Evolutionary conservation across 2,329 filamentous ascomycete genomes (phyloP).

Genomic region (Mycosphaerella arachidis): DNA sequence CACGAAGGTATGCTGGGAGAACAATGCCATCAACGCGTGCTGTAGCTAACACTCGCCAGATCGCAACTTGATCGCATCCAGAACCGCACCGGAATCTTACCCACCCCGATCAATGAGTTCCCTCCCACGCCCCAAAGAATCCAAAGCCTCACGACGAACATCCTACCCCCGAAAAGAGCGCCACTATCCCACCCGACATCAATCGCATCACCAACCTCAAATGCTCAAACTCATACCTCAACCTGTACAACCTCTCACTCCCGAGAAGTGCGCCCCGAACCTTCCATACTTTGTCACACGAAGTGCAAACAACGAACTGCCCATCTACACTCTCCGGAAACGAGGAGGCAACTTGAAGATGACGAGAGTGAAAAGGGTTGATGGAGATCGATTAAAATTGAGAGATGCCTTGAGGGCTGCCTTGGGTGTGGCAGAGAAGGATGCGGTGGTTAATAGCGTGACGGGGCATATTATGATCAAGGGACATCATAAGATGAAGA

Average conservation of each 20-base stretch:
- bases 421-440: slow-evolving; percentile 45
- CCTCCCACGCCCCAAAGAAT: slow-evolving; percentile 34
- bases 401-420: slow-evolving; percentile 58
- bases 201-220: slow-evolving; percentile 22
- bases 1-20: slow-evolving; percentile 23
- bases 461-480: slow-evolving; percentile 73
- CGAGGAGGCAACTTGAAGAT: slow-evolving; percentile 70
- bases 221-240: slow-evolving; percentile 23
- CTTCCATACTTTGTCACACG: slow-evolving; percentile 68
- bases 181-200: slow-evolving; percentile 31
- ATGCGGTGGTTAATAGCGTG: slow-evolving; percentile 55
- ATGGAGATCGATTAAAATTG: slow-evolving; percentile 65
- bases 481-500: slow-evolving; percentile 31
- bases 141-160: slow-evolving; percentile 33
- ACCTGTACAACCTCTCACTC: slow-evolving; percentile 23
- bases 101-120: slow-evolving; percentile 31
- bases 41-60: slow-evolving; percentile 16
- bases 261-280: slow-evolving; percentile 39
- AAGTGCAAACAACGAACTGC: slow-evolving; percentile 65
- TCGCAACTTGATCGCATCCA: slow-evolving; percentile 33
- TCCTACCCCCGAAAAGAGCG: slow-evolving; percentile 31
- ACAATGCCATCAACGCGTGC: slow-evolving; percentile 8
- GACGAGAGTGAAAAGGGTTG: slow-evolving; percentile 73
- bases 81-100: slow-evolving; percentile 30
- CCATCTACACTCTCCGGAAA: slow-evolving; percentile 71